Base-by-base conservation (phyloP, 495 filamentous ascomycete species). In the Neurospora intermedia region DNA sequence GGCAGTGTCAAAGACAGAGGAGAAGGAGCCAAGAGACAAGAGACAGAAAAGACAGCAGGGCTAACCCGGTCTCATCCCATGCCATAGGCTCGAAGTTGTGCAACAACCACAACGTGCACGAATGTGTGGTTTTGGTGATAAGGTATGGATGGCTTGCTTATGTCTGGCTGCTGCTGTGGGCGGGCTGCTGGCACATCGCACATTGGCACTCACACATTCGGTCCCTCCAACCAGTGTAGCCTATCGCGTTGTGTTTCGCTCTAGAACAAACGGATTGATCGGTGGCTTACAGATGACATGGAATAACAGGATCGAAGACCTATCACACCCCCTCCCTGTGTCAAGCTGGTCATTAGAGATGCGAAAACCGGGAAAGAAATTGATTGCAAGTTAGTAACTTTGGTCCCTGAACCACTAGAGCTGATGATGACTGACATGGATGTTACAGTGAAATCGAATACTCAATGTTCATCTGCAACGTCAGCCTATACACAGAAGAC, bases 61-160 rank as follows among this genome's bases (percentile, higher is more conserved):
- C 73, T 74, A 62, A 74, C 73, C 62, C 42, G 54, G 54, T 66
- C 11, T 66, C 54, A 16, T 43, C 35, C 8, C 38, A 40, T 20
- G 9, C 48, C 3, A 83, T 86, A 92, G 91, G 69, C 86, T 99
- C 71, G 85, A 90, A 74, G 92, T 98, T 71, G 91, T 93, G 71
- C 96, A 99, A 82, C 96, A 99, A 79, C 96, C 96, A 69, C 86
- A 93, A 75, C 91, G 96, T 71, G 96, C 96, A 75, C 92, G 96
- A 69, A 99, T 99, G 96, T 99, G 96, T 85, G 96, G 96, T 2
- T 99, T 98, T 85, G 96, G 96, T 71, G 96, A 99, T 82, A 99
- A 99, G 88, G 94, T 97, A 78, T 77, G 74, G 20, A 62, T 46
- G 35, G 41, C 43, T 35, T 59, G 42, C 54, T 27, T 39, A 40